A percentile compares a stretch with the other conserved stretches of the same genome.
Evolutionary conservation across 805 yeast genomes (phyloP).

Genomic region (Ogataea methanolica): DNA sequence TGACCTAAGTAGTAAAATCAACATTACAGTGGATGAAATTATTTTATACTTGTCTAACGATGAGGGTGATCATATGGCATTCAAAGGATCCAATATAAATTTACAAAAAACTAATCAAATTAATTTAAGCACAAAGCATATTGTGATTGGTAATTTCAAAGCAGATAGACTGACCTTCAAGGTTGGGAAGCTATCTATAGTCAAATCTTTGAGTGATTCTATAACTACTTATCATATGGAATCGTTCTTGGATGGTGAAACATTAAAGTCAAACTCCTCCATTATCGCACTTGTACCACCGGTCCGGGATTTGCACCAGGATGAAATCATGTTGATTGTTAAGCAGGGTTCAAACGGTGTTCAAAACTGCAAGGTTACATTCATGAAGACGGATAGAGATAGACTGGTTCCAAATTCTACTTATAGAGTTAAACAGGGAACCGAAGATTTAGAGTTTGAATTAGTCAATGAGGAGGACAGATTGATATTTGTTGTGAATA

Average conservation of each 20-base stretch:
- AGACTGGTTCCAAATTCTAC: conserved; percentile 19
- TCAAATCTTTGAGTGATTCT: conserved; percentile 7
- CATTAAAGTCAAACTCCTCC: conserved; percentile 15
- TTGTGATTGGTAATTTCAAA: conserved; percentile 19
- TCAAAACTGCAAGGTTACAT: conserved; percentile 11
- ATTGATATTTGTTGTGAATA: conserved; percentile 14
- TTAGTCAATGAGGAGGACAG: conserved; percentile 8
- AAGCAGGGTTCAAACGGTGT: conserved; percentile 17
- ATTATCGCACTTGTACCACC: conserved; percentile 19
- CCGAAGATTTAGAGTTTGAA: conserved; percentile 11
- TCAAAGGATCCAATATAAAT: conserved; percentile 6
- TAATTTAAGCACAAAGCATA: conserved; percentile 12
- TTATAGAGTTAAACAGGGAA: conserved; percentile 8
- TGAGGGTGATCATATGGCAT: conserved; percentile 12
- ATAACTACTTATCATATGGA: conserved; percentile 17
- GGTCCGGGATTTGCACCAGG: conserved; percentile 23
- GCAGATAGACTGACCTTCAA: conserved; percentile 14
- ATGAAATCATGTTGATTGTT: conserved; percentile 19
- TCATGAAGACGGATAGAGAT: conserved; percentile 27
- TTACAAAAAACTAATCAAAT: conserved; percentile 9
- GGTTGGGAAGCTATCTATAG: conserved; percentile 20
- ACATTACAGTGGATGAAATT: conserved; percentile 13
- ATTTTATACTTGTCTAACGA: conserved; percentile 9
- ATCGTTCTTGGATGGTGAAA: conserved; percentile 6
- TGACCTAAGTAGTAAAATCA: conserved; percentile 26